Percentiles rank a stretch among this genome's conserved stretches.
Conservation (phyloP, 345 rosid species). For the Fremontodendron californicum region DNA sequence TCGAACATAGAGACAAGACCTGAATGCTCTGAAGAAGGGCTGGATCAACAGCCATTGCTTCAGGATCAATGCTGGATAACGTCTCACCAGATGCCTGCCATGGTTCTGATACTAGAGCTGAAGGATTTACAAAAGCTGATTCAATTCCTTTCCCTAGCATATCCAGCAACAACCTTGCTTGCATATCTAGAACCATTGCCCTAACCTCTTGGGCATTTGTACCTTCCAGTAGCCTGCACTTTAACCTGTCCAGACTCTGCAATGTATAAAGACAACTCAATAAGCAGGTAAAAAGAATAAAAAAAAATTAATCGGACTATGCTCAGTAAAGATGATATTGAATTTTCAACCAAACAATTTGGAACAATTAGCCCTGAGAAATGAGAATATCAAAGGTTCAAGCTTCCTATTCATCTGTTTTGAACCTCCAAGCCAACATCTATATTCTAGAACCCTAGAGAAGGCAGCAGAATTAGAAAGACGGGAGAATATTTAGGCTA, state of each 20-base stretch:
- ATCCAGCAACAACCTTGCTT: constrained; percentile 91
- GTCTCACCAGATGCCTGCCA: constrained; percentile 82
- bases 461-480: neutral
- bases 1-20: constrained; percentile 33
- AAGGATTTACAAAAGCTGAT: constrained; percentile 92
- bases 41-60: constrained; percentile 96
- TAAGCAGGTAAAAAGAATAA: constrained; percentile 16
- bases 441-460: neutral
- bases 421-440: constrained; percentile 2
- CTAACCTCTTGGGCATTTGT: constrained; percentile 99
- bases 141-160: constrained; percentile 99
- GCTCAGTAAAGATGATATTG: neutral
- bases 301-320: neutral
- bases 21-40: constrained; percentile 81
- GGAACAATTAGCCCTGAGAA: constrained; percentile 5
- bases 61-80: constrained; percentile 70
- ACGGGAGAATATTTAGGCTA: neutral
- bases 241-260: constrained; percentile 97
- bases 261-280: constrained; percentile 24
- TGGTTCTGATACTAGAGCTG: constrained; percentile 78
- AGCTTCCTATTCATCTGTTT: neutral
- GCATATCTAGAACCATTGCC: constrained; percentile 99
- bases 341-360: neutral
- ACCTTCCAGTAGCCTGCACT: constrained; percentile 96
- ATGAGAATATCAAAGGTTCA: neutral